Conservation (phyloP, 371 early-diverging fungal genomes). For the Zychaea mexicana region DNA sequence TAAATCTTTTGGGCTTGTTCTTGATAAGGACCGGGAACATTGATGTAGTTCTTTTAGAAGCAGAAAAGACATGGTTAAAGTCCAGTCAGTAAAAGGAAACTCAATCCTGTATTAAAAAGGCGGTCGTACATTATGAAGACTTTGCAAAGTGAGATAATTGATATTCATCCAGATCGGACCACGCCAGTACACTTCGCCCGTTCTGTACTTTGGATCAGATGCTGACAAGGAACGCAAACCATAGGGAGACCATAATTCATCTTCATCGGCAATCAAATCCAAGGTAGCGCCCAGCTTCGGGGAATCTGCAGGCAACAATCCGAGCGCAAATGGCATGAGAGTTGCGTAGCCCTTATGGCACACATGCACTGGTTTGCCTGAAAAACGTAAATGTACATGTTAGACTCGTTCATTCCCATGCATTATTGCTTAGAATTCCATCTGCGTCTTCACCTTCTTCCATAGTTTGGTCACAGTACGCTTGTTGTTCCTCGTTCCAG, state of each 20-base stretch:
- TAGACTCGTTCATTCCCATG: background rate
- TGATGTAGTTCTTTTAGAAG: constrained; percentile 62
- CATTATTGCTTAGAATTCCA: background rate
- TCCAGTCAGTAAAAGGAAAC: background rate
- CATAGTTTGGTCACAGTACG: constrained; percentile 80
- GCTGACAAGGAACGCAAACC: constrained; percentile 84
- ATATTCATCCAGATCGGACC: constrained; percentile 96
- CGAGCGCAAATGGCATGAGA: constrained; percentile 82
- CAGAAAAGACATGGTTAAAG: background rate
- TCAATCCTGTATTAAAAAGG: too few relatives aligned
- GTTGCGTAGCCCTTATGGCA: constrained; percentile 90
- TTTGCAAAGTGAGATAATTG: constrained; percentile 83
- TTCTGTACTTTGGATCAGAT: constrained; percentile 71
- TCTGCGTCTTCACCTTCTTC: constrained; percentile 24
- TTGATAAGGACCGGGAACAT: constrained; percentile 69
- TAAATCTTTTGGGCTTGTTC: constrained; percentile 74
- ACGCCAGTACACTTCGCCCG: constrained; percentile 94
- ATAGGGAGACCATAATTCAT: constrained; percentile 83
- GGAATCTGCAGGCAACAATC: constrained; percentile 72
- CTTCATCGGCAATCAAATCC: constrained; percentile 72
- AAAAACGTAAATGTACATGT: too few relatives aligned
- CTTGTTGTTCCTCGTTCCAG: constrained; percentile 75
- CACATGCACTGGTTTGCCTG: constrained; percentile 58
- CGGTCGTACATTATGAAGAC: constrained; percentile 75
- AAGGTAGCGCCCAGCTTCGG: constrained; percentile 71